Conservation (phyloP, 306 rosid genomes). For the Cucurbita argyrosperma region DNA sequence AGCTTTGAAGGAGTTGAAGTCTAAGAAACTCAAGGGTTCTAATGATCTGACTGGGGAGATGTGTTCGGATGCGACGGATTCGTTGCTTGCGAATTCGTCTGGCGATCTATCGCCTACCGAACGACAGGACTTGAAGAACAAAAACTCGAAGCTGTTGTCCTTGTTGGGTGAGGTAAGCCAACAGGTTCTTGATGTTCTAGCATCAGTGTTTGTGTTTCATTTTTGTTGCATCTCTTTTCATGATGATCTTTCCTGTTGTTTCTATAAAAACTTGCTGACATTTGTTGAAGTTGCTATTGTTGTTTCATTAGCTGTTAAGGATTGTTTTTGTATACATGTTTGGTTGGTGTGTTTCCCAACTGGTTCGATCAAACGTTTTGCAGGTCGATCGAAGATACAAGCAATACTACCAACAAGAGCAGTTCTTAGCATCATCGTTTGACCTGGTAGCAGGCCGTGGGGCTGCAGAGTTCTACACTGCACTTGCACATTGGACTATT, state of each 20-base stretch:
- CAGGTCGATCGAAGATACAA: slow-evolving; percentile 77
- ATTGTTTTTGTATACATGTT: neutral
- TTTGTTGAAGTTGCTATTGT: neutral
- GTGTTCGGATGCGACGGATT: slow-evolving; percentile 32
- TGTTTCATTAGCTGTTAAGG: neutral
- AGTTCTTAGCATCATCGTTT: slow-evolving; percentile 53
- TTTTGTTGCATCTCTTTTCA: neutral
- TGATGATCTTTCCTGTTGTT: neutral
- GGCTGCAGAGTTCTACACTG: slow-evolving; percentile 65
- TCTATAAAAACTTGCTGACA: neutral
- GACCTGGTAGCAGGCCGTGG: slow-evolving; percentile 73
- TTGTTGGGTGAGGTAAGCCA: slow-evolving; percentile 73
- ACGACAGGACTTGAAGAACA: slow-evolving; percentile 54
- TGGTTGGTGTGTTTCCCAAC: neutral
- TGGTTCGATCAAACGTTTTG: neutral
- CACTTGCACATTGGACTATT: slow-evolving; percentile 61
- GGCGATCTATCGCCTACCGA: slow-evolving; percentile 46
- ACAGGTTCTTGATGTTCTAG: neutral
- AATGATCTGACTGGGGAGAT: slow-evolving; percentile 18
- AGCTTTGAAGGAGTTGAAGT: slow-evolving; percentile 50
- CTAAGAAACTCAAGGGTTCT: slow-evolving; percentile 32
- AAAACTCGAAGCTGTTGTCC: slow-evolving; percentile 59
- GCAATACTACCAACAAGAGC: slow-evolving; percentile 72
- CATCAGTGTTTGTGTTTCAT: neutral
- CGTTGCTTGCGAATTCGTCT: slow-evolving; percentile 26